Evolutionary conservation across 1,284 basidiomycete genomes (phyloP).

Genomic region (Moesziomyces parantarcticus): DNA sequence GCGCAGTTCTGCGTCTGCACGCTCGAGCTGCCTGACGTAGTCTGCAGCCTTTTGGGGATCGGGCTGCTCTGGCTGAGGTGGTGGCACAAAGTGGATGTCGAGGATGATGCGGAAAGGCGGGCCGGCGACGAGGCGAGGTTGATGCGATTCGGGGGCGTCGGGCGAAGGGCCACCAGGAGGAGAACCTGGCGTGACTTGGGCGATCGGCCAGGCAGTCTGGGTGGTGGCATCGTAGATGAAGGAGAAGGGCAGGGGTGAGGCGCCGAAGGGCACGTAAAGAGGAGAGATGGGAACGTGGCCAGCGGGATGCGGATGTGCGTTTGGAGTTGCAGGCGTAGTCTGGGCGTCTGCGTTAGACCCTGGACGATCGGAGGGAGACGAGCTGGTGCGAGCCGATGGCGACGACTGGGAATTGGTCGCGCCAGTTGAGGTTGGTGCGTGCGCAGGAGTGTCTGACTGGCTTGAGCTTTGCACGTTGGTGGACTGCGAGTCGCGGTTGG

Average conservation of each 20-base stretch:
- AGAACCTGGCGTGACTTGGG: constrained; percentile 29
- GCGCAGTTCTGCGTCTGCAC: constrained; percentile 63
- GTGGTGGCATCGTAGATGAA: constrained; percentile 59
- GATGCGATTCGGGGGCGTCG: constrained; percentile 29
- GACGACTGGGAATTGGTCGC: not conserved
- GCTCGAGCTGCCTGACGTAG: constrained; percentile 59
- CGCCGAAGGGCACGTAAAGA: constrained; percentile 56
- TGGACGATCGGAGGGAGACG: constrained; percentile 2
- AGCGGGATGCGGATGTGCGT: constrained; percentile 25
- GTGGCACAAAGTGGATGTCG: constrained; percentile 41
- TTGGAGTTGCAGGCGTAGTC: not conserved
- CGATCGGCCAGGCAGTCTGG: constrained; percentile 59
- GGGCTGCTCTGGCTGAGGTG: constrained; percentile 40
- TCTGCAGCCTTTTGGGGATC: constrained; percentile 44
- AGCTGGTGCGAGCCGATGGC: not conserved
- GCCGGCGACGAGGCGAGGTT: constrained; percentile 51
- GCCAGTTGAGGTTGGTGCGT: not conserved
- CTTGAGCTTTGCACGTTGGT: too few relatives aligned
- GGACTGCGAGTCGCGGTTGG: not conserved
- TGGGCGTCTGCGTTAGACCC: not conserved
- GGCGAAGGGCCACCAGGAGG: constrained; percentile 36
- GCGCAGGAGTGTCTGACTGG: not conserved
- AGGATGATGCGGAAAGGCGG: constrained; percentile 57
- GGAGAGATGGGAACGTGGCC: constrained; percentile 52
- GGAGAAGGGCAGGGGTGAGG: constrained; percentile 57